phyloP scores from a whole-genome alignment of 2,329 filamentous ascomycete genomes.

The Neopestalotiopsis sp. region DNA sequence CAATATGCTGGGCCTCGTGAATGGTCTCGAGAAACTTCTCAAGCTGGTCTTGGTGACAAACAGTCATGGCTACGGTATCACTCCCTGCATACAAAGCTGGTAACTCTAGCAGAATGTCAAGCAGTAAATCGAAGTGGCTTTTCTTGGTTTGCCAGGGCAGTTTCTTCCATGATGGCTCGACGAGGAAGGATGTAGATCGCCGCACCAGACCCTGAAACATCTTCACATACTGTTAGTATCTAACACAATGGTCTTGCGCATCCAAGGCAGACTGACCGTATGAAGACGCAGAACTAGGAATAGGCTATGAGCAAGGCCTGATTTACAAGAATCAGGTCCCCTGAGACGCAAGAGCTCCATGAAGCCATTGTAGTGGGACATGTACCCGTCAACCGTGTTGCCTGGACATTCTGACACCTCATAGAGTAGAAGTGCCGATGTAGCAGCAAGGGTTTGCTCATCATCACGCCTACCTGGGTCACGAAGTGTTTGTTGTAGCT shows the following conservation, averaged over 20 bases:
- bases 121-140: slow-evolving; percentile 27
- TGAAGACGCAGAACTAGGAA: slow-evolving; percentile 28
- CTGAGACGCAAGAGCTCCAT: slow-evolving; percentile 28
- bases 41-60: neutral
- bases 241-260: neutral
- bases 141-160: slow-evolving; percentile 23
- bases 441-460: slow-evolving; percentile 28
- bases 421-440: slow-evolving; percentile 27
- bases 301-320: slow-evolving; percentile 26
- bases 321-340: slow-evolving; percentile 24
- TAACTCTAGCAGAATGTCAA: slow-evolving; percentile 28
- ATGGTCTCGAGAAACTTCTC: neutral
- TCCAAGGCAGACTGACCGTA: slow-evolving; percentile 14
- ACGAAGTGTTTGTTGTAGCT: slow-evolving; percentile 8
- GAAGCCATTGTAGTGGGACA: slow-evolving; percentile 27
- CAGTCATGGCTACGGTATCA: neutral
- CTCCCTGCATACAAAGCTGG: slow-evolving; percentile 22
- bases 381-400: slow-evolving; percentile 21
- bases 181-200: slow-evolving; percentile 25
- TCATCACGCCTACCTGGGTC: neutral
- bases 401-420: slow-evolving; percentile 30
- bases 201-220: slow-evolving; percentile 24
- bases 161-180: slow-evolving; percentile 24
- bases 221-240: slow-evolving; percentile 12
- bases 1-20: neutral